Conservation (phyloP, 2,329 filamentous ascomycete genomes). For the Aspergillus tubingensis region DNA sequence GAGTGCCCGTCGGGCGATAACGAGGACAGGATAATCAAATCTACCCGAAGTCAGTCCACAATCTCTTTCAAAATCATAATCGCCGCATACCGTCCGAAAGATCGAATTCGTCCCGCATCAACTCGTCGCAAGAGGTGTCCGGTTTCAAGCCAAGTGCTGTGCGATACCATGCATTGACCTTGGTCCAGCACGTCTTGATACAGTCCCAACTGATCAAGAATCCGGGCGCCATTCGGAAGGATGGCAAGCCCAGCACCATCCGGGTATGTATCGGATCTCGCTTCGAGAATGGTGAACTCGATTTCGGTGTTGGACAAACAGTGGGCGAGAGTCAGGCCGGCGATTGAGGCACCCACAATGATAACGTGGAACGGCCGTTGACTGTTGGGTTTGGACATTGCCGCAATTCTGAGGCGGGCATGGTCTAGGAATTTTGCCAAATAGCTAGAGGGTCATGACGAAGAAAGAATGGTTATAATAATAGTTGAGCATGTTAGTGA, state of each 20-base stretch:
- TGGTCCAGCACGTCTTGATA: constrained; percentile 1
- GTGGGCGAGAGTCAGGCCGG: constrained; percentile 8
- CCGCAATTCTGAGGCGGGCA: neutral
- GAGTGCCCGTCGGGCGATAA: constrained; percentile 1
- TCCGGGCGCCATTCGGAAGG: constrained; percentile 3
- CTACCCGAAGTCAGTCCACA: neutral
- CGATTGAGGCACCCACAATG: constrained; percentile 2
- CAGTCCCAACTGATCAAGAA: constrained; percentile 5
- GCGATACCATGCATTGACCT: neutral
- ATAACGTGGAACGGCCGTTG: neutral
- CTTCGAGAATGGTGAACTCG: neutral
- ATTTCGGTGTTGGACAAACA: neutral
- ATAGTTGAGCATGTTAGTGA: neutral
- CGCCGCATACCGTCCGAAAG: neutral
- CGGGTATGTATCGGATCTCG: neutral
- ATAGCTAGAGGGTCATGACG: neutral
- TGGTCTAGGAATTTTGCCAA: neutral
- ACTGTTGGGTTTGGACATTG: neutral
- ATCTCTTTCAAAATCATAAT: rapidly evolving
- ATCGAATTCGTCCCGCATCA: neutral
- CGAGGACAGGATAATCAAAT: neutral
- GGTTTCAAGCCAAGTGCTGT: neutral
- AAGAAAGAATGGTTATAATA: neutral
- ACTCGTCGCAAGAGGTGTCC: neutral
- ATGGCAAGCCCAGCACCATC: constrained; percentile 2